Base-by-base conservation (phyloP, 1,139 yeast species). In the Suhomyces panamericanus region DNA sequence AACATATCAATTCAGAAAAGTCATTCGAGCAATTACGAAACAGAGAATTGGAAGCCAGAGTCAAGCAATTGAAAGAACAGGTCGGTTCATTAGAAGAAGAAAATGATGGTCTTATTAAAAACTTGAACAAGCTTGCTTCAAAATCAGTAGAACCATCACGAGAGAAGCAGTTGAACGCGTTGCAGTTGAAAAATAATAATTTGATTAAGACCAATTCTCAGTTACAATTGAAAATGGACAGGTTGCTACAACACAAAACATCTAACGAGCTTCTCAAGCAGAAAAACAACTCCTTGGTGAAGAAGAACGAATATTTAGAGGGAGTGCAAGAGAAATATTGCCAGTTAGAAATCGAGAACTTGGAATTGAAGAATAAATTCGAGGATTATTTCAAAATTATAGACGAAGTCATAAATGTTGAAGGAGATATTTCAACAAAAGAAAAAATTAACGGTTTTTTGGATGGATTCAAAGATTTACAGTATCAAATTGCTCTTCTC, bases 81-180 rank as follows among this genome's bases (percentile, higher is more conserved):
- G 58, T 46, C 42, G 50, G 13, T 50, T 55, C 35, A 32, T 52
- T 66, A 38, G 61, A 57, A 35, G 43, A 43, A 20, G 66, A 77
- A 12, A 73, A 75, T 16, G 79, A 77, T 46, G 74, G 82, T 6
- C 66, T 85, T 51, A 74, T 79, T 39, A 72, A 70, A 35, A 85
- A 83, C 50, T 42, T 54, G 32, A 43, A 47, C 14, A 15, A 37
- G 11, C 43, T 49, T 32, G 49, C 9, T 39, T 33, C 7, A 44
- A 42, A 32, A 48, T 27, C 43, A 40, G 12, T 44, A 43, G 15
- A 37, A 29, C 33, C 24, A n/a, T 46, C 53, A 6, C 20, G 44
- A 11, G 38, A 38, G 17, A 47, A 47, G 26, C 53, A 57, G 39
- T 52, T 63, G 30, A 66, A 64, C 36, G 60, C 54, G 32, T 54